Percentiles rank a stretch among this genome's conserved stretches.
Evolutionary conservation across 2,329 filamentous ascomycete species (phyloP).

Genomic region (Ascocoryne sarcoides): DNA sequence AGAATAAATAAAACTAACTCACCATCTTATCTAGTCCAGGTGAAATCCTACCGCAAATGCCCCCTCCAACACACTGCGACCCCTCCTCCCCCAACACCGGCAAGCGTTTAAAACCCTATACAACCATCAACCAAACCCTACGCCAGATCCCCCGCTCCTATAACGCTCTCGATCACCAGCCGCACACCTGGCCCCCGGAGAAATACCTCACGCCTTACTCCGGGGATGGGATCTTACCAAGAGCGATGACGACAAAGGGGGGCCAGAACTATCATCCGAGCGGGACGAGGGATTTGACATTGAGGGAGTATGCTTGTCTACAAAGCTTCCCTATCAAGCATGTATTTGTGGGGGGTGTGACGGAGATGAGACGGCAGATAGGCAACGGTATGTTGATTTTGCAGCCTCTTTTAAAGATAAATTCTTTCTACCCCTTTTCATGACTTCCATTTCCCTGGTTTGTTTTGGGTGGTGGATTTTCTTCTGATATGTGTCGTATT

Average conservation of each 20-base stretch:
- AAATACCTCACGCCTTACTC: constrained; percentile 33
- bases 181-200: constrained; percentile 18
- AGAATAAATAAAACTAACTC: too few relatives aligned
- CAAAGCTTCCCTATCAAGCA: constrained; percentile 60
- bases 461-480: too few relatives aligned
- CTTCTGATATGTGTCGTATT: too few relatives aligned
- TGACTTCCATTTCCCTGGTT: too few relatives aligned
- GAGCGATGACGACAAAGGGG: constrained; percentile 57
- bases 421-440: too few relatives aligned
- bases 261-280: constrained; percentile 56
- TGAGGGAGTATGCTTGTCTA: constrained; percentile 58
- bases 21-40: constrained; percentile 45
- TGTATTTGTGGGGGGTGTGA: constrained; percentile 39
- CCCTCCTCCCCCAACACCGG: constrained; percentile 27
- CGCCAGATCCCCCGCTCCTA: constrained; percentile 15
- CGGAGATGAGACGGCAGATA: constrained; percentile 58
- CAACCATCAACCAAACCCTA: constrained; percentile 34
- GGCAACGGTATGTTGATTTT: too few relatives aligned
- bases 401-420: too few relatives aligned
- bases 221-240: constrained; percentile 37
- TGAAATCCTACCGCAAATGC: constrained; percentile 59
- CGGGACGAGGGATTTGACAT: constrained; percentile 54
- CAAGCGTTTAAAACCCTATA: constrained; percentile 31
- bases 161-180: constrained; percentile 34
- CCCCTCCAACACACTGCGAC: constrained; percentile 48